Evolutionary conservation across 768 basidiomycete species (phyloP).

Genomic region (Mrakia gelida): DNA sequence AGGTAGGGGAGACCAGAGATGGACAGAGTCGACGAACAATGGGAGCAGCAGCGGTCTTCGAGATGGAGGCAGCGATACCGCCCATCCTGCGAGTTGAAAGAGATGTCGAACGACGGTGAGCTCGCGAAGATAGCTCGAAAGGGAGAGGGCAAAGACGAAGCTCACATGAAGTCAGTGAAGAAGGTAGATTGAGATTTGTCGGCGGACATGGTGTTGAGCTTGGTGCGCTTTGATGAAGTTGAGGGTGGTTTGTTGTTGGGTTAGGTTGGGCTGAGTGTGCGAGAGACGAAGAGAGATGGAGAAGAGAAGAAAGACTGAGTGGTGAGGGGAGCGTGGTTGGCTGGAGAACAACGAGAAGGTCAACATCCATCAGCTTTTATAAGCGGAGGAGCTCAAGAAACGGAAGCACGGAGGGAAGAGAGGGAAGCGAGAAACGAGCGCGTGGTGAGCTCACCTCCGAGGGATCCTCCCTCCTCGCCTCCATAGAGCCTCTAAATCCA

Average conservation of each 20-base stretch:
- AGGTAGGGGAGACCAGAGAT: too few relatives aligned
- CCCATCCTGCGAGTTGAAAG: background rate
- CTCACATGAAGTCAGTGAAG: constrained; percentile 8
- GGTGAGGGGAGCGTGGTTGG: constrained; percentile 4
- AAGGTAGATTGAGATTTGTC: background rate
- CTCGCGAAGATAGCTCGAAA: background rate
- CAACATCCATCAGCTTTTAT: background rate
- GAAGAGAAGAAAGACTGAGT: constrained; percentile 2
- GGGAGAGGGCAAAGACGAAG: background rate
- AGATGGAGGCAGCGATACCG: constrained; percentile 54
- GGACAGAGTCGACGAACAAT: constrained; percentile 52
- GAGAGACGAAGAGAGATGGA: background rate
- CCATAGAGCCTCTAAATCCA: background rate
- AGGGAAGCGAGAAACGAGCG: background rate
- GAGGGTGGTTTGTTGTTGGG: background rate
- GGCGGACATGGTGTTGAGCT: constrained; percentile 1
- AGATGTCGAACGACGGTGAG: background rate
- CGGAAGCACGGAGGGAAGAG: background rate
- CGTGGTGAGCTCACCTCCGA: background rate
- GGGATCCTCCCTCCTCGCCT: background rate
- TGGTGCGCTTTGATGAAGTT: background rate
- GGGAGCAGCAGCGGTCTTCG: constrained; percentile 98
- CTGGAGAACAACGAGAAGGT: background rate
- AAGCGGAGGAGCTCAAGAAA: background rate
- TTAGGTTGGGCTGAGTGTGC: background rate